These are phyloP conservation scores for Tremellales sp. DNA, from an alignment of 1,284 basidiomycete species.

Conservation along the genomic window DNA sequence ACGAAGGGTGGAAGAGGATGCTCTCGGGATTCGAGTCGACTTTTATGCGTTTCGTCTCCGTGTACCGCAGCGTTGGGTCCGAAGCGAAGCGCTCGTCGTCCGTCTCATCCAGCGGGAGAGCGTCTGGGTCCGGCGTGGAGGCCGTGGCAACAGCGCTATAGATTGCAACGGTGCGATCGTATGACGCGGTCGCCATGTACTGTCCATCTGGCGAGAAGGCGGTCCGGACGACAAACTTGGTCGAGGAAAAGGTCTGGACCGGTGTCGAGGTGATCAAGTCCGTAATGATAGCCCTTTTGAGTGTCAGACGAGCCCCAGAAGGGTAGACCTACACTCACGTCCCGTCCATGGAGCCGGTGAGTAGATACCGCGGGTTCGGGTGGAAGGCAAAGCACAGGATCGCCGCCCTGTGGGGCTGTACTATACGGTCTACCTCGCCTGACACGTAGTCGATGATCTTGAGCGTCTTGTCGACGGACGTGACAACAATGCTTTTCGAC, in stretches of 20 bases:
- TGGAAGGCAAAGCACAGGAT: slow-evolving; percentile 44
- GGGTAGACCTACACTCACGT: slow-evolving; percentile 25
- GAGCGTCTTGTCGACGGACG: slow-evolving; percentile 78
- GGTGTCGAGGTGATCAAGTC: slow-evolving; percentile 39
- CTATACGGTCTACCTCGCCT: slow-evolving; percentile 55
- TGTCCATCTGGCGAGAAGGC: slow-evolving; percentile 39
- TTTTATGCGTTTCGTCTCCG: slow-evolving; percentile 24
- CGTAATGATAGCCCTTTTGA: slow-evolving; percentile 28
- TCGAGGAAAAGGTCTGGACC: slow-evolving; percentile 40
- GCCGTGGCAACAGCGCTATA: slow-evolving; percentile 25
- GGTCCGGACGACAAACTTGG: slow-evolving; percentile 46
- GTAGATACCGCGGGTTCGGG: slow-evolving; percentile 43
- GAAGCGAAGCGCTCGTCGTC: slow-evolving; percentile 37
- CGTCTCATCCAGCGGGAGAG: slow-evolving; percentile 27
- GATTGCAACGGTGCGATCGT: slow-evolving; percentile 43
- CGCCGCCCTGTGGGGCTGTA: slow-evolving; percentile 44
- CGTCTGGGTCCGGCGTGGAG: slow-evolving; percentile 19
- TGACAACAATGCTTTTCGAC: slow-evolving; percentile 59
- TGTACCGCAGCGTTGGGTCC: slow-evolving; percentile 37
- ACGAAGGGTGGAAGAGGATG: slow-evolving; percentile 35
- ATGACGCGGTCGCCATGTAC: slow-evolving; percentile 45
- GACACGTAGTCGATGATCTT: slow-evolving; percentile 68
- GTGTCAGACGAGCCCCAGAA: background rate
- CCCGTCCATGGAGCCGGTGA: slow-evolving; percentile 48
- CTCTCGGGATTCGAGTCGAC: slow-evolving; percentile 45